Conservation (phyloP, 768 basidiomycete species). For the Podaxis pistillaris region DNA sequence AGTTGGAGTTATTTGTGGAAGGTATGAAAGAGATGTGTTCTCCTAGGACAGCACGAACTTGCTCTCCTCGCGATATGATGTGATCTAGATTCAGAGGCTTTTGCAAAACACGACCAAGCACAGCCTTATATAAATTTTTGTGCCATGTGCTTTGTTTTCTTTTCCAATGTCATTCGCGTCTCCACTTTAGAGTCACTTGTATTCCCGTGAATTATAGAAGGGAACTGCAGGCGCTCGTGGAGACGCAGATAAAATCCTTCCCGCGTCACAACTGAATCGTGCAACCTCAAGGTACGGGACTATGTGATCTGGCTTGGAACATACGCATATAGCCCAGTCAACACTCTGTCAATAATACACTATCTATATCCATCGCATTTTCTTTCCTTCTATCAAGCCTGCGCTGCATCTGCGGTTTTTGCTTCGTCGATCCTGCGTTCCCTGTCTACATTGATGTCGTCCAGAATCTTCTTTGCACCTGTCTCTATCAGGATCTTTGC, state of each 20-base stretch:
- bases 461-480: conserved; percentile 79
- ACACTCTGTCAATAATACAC: neutral
- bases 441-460: conserved; percentile 76
- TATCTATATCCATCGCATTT: neutral
- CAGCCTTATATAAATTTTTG: conserved; percentile 23
- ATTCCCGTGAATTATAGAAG: conserved; percentile 37
- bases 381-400: conserved; percentile 6
- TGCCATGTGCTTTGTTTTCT: conserved; percentile 22
- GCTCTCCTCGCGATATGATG: neutral
- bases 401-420: conserved; percentile 28
- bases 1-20: neutral
- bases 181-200: conserved; percentile 74
- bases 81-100: conserved; percentile 10
- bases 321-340: conserved; percentile 12
- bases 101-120: conserved; percentile 40
- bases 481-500: conserved; percentile 61
- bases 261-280: conserved; percentile 12
- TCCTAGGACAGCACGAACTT: neutral
- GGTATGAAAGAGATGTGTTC: neutral
- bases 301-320: conserved; percentile 29
- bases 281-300: conserved; percentile 22
- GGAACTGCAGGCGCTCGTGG: conserved; percentile 67
- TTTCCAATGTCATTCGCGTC: conserved; percentile 35
- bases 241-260: conserved; percentile 49
- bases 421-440: conserved; percentile 44